phyloP scores from a whole-genome alignment of 805 yeast species.

The Metschnikowia dekortorum region DNA sequence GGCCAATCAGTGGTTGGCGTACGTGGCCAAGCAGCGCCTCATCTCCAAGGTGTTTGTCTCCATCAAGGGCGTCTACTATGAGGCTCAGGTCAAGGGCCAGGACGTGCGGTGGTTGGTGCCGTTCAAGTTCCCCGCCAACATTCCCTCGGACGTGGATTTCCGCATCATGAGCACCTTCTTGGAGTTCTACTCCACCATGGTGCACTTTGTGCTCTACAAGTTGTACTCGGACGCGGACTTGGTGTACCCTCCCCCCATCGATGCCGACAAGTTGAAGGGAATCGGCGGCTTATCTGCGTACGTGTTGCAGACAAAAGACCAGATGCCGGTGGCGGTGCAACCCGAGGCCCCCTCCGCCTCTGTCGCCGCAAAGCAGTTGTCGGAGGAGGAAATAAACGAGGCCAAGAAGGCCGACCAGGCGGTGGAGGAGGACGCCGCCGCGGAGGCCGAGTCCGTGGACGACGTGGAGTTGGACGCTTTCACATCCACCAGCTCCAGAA shows the following conservation, averaged over 20 bases:
- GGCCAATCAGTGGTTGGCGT: slow-evolving; percentile 95
- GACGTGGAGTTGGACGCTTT: slow-evolving; percentile 60
- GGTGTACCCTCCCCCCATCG: slow-evolving; percentile 87
- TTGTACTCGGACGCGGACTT: slow-evolving; percentile 81
- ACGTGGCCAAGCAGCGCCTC: slow-evolving; percentile 76
- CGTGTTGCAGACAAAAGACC: slow-evolving; percentile 54
- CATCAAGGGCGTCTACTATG: slow-evolving; percentile 94
- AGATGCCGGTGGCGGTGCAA: slow-evolving; percentile 9
- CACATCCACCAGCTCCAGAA: slow-evolving; percentile 49
- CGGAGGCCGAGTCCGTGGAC: slow-evolving; percentile 5
- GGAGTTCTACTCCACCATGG: slow-evolving; percentile 89
- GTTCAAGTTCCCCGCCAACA: slow-evolving; percentile 92
- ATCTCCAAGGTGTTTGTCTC: slow-evolving; percentile 90
- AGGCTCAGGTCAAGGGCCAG: slow-evolving; percentile 86
- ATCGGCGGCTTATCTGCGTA: slow-evolving; percentile 87
- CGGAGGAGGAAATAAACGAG: slow-evolving; percentile 39
- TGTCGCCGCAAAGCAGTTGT: slow-evolving; percentile 34
- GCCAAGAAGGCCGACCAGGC: slow-evolving; percentile 53
- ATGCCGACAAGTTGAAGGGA: slow-evolving; percentile 67
- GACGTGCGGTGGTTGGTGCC: slow-evolving; percentile 96
- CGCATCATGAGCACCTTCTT: slow-evolving; percentile 94
- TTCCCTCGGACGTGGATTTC: slow-evolving; percentile 92
- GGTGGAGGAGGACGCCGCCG: slow-evolving; percentile 19
- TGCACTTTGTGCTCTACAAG: slow-evolving; percentile 83
- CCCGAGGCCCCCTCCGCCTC: slow-evolving; percentile 18